Evolutionary conservation across 163 green algal species (phyloP).

Genomic region (Picocystis sp.): DNA sequence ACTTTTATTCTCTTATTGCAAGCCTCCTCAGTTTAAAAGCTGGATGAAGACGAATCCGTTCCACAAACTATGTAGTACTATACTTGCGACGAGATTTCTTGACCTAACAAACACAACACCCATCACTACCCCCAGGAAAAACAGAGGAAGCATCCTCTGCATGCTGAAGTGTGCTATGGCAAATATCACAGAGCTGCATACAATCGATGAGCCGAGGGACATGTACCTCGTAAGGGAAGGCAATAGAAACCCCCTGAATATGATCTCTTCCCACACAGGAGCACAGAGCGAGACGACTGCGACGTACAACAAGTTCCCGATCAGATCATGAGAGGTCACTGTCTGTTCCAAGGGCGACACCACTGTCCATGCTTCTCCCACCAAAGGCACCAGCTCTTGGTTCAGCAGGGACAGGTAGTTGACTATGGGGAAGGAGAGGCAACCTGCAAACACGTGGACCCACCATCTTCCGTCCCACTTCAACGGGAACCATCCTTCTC

Average conservation of each 20-base stretch:
- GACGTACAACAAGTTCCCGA: constrained; percentile 55
- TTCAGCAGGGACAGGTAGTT: constrained; percentile 28
- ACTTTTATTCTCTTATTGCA: too few species aligned
- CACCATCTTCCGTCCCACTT: constrained; percentile 22
- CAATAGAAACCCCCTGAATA: constrained; percentile 91
- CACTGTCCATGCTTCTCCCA: constrained; percentile 9
- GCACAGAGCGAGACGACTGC: constrained; percentile 62
- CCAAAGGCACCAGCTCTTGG: constrained; percentile 31
- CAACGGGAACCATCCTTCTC: constrained; percentile 26
- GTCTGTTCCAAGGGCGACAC: constrained; percentile 33
- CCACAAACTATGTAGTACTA: constrained; percentile 78
- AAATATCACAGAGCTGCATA: constrained; percentile 49
- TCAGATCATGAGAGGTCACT: constrained; percentile 13
- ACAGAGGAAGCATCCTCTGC: constrained; percentile 65
- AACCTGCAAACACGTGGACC: constrained; percentile 26
- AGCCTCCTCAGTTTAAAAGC: too few species aligned
- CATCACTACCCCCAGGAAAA: constrained; percentile 71
- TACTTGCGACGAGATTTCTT: constrained; percentile 64
- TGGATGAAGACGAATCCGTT: constrained; percentile 61
- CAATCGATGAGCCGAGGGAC: constrained; percentile 30
- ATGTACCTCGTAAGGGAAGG: constrained; percentile 62
- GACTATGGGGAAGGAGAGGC: constrained; percentile 45
- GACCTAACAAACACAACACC: constrained; percentile 50
- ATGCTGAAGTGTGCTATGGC: constrained; percentile 54
- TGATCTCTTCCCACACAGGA: constrained; percentile 87